Base-by-base conservation (phyloP, 257 asterid species). In the Paulownia fortunei region DNA sequence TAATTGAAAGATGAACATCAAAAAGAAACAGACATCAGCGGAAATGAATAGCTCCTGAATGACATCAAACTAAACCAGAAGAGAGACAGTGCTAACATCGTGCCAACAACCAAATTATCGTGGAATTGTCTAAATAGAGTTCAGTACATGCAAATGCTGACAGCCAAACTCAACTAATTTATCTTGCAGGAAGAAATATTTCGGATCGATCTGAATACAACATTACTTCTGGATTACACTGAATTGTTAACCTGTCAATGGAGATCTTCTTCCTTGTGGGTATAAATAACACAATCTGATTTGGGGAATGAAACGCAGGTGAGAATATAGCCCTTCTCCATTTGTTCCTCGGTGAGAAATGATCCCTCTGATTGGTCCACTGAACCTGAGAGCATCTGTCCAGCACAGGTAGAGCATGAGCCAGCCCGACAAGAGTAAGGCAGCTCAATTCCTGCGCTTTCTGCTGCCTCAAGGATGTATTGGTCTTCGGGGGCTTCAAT, bases 361-460 rank as follows among this genome's bases (percentile, higher is more conserved):
- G 89, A 71, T 10, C 88, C 87, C 12, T 85, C 89, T 0, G 91
- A 85, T 32, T 87, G 88, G 79, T 87, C 87, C 0, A 85, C 87
- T 4, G 60, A n/a, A 1, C 89, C 91, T 0, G 82, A 61, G 18
- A 49, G 78, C 32, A 83, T 6, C 21, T 79, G 74, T 1, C 86
- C 91, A 0, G 87, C 83, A 47, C 89, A 85, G 21, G 89, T 80
- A 1, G 84, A 69, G 80, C 91, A 87, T 3, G 91, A 7, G 15
- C 91, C 89, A 0, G 89, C 89, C 34, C 87, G 60, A 61, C 89
- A 87, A 1, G 87, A 84, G 72, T 84, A 87, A 0, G 89, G 89
- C 39, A 87, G 65, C 8, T 83, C 89, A 4, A 85, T 0, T 7
- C 89, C 91, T 0, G 84, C 87, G 0, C 9, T 37, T 68, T 87